Conservation (phyloP, 345 rosid genomes). For the Syzygium jambos region DNA sequence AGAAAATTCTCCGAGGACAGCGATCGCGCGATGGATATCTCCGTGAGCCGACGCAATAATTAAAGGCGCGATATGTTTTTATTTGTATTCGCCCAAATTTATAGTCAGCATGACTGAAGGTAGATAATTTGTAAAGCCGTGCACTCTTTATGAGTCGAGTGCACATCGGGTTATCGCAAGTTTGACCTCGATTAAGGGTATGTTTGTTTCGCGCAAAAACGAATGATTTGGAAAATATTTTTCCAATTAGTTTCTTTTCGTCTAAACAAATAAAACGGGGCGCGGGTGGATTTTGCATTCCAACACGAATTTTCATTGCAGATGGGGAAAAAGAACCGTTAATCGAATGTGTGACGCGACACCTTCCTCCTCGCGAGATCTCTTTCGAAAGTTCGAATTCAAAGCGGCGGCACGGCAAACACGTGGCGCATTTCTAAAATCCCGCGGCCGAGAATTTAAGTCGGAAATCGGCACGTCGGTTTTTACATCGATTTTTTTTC, state of each 20-base stretch:
- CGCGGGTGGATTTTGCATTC: not conserved
- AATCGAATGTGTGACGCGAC: not conserved
- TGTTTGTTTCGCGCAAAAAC: no score
- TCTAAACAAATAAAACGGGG: no score
- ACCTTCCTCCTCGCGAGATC: not conserved
- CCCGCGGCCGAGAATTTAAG: not conserved
- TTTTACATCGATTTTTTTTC: no score
- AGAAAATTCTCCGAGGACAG: not conserved
- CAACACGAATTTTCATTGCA: not conserved
- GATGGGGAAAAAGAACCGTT: not conserved
- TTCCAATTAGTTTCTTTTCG: no score
- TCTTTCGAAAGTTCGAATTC: not conserved
- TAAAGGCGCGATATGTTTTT: not conserved
- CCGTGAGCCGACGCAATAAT: not conserved
- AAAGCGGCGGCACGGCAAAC: not conserved
- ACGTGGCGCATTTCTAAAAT: not conserved
- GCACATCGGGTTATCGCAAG: no score
- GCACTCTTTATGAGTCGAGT: no score
- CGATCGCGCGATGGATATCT: not conserved
- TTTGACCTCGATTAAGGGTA: no score
- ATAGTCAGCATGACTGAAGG: no score
- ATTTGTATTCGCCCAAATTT: not conserved
- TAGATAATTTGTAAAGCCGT: no score
- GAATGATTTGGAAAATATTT: no score
- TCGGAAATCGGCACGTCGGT: not conserved